Base-by-base conservation (phyloP, 2,329 filamentous ascomycete species). In the Exophiala sp. region DNA sequence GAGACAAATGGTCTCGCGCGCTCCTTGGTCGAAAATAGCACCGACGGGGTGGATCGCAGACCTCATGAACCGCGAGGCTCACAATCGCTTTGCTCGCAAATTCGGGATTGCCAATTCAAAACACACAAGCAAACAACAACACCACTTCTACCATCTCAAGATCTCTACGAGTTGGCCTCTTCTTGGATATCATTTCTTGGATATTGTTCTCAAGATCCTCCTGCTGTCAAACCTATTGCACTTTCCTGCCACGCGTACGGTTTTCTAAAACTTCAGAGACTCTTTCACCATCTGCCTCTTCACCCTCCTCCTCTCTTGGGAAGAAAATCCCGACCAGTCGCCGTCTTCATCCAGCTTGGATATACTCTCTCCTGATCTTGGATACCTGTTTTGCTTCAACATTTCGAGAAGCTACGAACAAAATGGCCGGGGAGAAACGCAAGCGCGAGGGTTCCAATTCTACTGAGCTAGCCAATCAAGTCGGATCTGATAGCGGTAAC, bases 101-200 rank as follows among this genome's bases (percentile, higher is more conserved):
- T 24, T 48, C 39, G 20, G 18, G 35, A 43, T 36, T 21, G 24
- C 14, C 16, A 34, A 21, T 39, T 45, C 2, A 20, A 24, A 45
- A 54, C 33, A 45, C 39, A 49, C 46, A 48, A 21, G 12, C 34
- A 21, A 45, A 41, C 35, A 39, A 50, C 47, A 39, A 14, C 24
- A 38, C 3, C 16, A 50, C 20, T 24, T 10, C 41, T 29, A 7
- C 24, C 24, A 10, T 43, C 18, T 43, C 21, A 32, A 41, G 10
- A 41, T 18, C 18, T n/a, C n/a, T 24, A 24, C 24, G 24, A 29
- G 5, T 29, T 29, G 24, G 24, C 7, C n/a, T 29, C 21, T 43
- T 43, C 39, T 41, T 24, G 41, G 41, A 24, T 24, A 43, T 29
- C 24, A 29, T 29, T 29, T 5, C 24, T 29, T 29, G 24, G 24